Base-by-base conservation (phyloP, 441 rosid genomes). In the Populus hybrid region DNA sequence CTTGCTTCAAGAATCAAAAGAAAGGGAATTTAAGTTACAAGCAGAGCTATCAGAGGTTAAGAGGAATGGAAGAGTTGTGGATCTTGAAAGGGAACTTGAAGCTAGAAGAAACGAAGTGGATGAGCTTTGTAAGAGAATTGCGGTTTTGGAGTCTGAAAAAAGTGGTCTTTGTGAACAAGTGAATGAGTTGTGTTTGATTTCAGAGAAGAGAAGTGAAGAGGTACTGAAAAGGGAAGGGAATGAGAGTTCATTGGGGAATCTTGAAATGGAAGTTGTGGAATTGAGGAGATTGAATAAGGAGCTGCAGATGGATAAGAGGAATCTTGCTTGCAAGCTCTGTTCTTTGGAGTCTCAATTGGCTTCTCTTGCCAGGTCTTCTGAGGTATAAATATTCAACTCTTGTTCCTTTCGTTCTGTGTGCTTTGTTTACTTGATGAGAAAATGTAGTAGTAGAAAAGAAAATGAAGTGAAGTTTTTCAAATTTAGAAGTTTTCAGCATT, bases 301-400 rank as follows among this genome's bases (percentile, higher is more conserved):
- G 82, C 74, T 90, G 80, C 96, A 91, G 87, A 82, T 90, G 86
- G 89, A 89, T 69, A 92, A 90, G 90, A 90, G 96, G 86, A 90
- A 77, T 78, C 89, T 91, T 78, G 82, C 88, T 75, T 91, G 87
- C 84, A 87, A 84, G 78, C 81, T 90, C 67, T 85, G 91, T 32
- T 87, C 91, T 23, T 8, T 86, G 83, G 93, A 91, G 79, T 74
- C 89, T 72, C 91, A 86, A 73, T 80, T 90, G 71, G 78, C 87
- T 75, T 85, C 87, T 75, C 83, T 84, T 74, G 78, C 92, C 38
- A 87, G 80, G 80, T 81, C 86, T 78, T 75, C 87, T 28, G 91
- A 91, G 95, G 95, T 91, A 87, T 12, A 50, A 14, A 30, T 3
- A 30, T 16, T 69, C 23, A 69, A 46, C 16, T 24, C 64, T 30